phyloP scores from a whole-genome alignment of 2,329 filamentous ascomycete species.

The Colletotrichum abscissum region DNA sequence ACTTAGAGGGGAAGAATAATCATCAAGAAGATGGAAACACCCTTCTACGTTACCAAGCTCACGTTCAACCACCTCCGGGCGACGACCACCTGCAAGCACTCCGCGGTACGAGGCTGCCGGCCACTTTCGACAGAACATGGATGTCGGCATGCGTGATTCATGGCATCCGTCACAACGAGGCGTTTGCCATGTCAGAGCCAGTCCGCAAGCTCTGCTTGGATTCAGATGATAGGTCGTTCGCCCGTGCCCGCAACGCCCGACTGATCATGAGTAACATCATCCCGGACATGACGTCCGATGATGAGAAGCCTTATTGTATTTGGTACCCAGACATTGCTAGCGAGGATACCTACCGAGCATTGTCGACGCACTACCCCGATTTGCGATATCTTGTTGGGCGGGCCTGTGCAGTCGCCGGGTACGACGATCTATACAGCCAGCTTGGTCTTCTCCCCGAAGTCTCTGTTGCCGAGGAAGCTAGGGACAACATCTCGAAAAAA shows the following conservation, averaged over 20 bases:
- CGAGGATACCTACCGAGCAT: conserved; percentile 49
- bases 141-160: not conserved
- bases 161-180: not conserved
- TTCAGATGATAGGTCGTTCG: not conserved
- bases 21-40: no score
- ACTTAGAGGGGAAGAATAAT: no score
- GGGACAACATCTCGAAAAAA: conserved; percentile 40
- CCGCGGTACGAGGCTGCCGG: not conserved
- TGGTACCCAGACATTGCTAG: conserved; percentile 51
- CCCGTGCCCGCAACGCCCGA: conserved; percentile 43
- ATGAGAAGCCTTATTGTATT: conserved; percentile 52
- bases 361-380: conserved; percentile 45
- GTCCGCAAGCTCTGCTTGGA: conserved; percentile 5
- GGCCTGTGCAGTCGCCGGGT: conserved; percentile 53
- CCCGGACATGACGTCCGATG: conserved; percentile 39
- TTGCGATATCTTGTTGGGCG: conserved; percentile 53
- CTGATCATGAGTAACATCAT: conserved; percentile 50
- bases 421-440: conserved; percentile 47
- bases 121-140: not conserved
- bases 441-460: conserved; percentile 51
- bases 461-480: conserved; percentile 53
- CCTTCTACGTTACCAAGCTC: no score
- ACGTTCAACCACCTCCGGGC: not conserved
- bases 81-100: conserved; percentile 3
- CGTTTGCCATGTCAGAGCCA: not conserved